phyloP scores from a whole-genome alignment of 768 basidiomycete species.

The Leccinum boreale region DNA sequence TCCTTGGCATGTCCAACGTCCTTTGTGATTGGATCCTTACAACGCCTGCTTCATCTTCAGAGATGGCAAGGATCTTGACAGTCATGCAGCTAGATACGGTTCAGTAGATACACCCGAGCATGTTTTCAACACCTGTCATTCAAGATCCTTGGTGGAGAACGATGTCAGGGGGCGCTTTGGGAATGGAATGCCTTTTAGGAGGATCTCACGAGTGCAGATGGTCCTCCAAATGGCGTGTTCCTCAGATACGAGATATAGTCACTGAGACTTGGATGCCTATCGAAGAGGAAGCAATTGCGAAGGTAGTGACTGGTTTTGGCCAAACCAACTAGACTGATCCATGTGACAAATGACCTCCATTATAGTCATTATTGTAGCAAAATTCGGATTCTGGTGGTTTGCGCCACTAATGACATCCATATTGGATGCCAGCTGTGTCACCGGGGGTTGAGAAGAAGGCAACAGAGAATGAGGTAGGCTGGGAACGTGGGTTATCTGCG shows the following conservation, averaged over 20 bases:
- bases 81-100: conserved; percentile 14
- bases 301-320: conserved; percentile 15
- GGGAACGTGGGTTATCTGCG: conserved; percentile 8
- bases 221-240: conserved; percentile 57
- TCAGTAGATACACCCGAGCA: conserved; percentile 11
- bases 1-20: conserved; percentile 40
- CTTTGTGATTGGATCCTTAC: conserved; percentile 30
- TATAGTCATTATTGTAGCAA: conserved; percentile 29
- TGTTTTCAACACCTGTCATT: conserved; percentile 32
- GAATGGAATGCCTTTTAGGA: conserved; percentile 50
- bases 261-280: conserved; percentile 45
- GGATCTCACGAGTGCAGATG: conserved; percentile 43
- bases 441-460: conserved; percentile 14
- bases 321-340: conserved; percentile 19
- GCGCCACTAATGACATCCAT: conserved; percentile 3
- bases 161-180: conserved; percentile 34
- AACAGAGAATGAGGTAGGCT: conserved; percentile 8
- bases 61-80: conserved; percentile 30
- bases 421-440: conserved; percentile 14
- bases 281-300: conserved; percentile 11
- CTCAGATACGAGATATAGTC: conserved; percentile 41
- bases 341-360: conserved; percentile 31
- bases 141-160: conserved; percentile 43
- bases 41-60: neutral
- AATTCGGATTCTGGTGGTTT: conserved; percentile 17